Evolutionary conservation across 208 protist genomes (phyloP).

Genomic region (Wallacemonas sp.): DNA sequence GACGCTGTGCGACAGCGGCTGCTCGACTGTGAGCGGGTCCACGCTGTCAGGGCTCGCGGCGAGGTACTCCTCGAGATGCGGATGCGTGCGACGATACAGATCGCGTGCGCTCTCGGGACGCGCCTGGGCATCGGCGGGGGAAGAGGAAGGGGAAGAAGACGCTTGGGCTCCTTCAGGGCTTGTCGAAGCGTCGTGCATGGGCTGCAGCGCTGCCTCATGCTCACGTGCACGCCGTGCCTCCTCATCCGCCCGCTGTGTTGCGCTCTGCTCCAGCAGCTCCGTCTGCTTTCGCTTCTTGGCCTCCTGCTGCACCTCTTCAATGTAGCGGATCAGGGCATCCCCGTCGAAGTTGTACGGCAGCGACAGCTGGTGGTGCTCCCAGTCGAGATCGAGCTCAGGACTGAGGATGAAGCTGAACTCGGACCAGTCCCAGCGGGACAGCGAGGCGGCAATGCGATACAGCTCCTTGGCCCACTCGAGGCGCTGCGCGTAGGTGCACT

Average conservation of each 20-base stretch:
- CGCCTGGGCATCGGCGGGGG: not conserved
- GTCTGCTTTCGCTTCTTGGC: conserved; percentile 62
- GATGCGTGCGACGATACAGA: conserved; percentile 58
- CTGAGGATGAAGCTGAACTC: conserved; percentile 88
- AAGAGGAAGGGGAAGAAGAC: not conserved
- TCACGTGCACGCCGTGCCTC: conserved; percentile 42
- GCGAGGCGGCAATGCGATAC: conserved; percentile 69
- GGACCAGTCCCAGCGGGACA: conserved; percentile 89
- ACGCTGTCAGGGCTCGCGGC: conserved; percentile 53
- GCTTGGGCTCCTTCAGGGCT: conserved; percentile 10
- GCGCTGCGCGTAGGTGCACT: conserved; percentile 90
- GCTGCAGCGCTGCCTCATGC: conserved; percentile 62
- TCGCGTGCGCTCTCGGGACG: conserved; percentile 29
- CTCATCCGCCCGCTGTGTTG: conserved; percentile 38
- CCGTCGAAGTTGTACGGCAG: conserved; percentile 91
- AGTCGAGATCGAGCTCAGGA: conserved; percentile 82
- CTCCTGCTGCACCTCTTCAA: conserved; percentile 81
- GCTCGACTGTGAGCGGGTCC: conserved; percentile 82
- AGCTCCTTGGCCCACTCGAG: conserved; percentile 90
- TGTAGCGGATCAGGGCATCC: conserved; percentile 81
- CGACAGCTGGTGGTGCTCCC: conserved; percentile 56
- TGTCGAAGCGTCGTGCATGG: conserved; percentile 19
- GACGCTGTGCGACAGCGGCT: conserved; percentile 77
- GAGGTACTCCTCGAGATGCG: conserved; percentile 88
- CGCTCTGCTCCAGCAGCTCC: conserved; percentile 65